Evolutionary conservation across 495 filamentous ascomycete genomes (phyloP).

Genomic region (Penicillium bialowiezense): DNA sequence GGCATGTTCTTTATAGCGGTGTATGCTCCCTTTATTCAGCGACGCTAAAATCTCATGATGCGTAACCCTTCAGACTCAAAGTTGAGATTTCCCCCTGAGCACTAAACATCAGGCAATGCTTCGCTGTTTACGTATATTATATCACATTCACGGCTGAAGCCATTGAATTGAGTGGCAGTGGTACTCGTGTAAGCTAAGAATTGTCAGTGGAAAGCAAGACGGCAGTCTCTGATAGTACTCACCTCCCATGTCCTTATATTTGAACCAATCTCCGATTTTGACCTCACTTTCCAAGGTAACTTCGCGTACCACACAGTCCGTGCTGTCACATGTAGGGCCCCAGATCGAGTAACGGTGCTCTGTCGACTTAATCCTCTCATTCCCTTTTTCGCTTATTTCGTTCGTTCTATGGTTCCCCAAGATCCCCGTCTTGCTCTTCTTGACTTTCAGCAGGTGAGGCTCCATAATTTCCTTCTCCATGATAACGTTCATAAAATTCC

Average conservation of each 20-base stretch:
- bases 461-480: constrained; percentile 23
- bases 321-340: constrained; percentile 37
- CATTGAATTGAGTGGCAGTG: constrained; percentile 30
- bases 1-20: too few relatives aligned
- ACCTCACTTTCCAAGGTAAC: constrained; percentile 20
- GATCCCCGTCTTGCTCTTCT: neutral
- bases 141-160: constrained; percentile 19
- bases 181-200: constrained; percentile 22
- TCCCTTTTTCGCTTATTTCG: neutral
- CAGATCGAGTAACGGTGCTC: constrained; percentile 29
- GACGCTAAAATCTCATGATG: neutral
- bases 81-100: too few relatives aligned
- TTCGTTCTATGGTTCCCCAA: neutral
- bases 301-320: constrained; percentile 23
- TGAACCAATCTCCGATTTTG: constrained; percentile 33
- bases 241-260: constrained; percentile 35
- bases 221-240: neutral
- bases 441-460: constrained; percentile 5
- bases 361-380: neutral
- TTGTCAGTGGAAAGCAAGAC: neutral
- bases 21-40: neutral
- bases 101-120: constrained; percentile 1
- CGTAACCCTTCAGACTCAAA: too few relatives aligned
- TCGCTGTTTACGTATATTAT: constrained; percentile 18
- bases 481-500: constrained; percentile 30